Evolutionary conservation across 257 asterid genomes (phyloP).

Genomic region (Striga asiatica): DNA sequence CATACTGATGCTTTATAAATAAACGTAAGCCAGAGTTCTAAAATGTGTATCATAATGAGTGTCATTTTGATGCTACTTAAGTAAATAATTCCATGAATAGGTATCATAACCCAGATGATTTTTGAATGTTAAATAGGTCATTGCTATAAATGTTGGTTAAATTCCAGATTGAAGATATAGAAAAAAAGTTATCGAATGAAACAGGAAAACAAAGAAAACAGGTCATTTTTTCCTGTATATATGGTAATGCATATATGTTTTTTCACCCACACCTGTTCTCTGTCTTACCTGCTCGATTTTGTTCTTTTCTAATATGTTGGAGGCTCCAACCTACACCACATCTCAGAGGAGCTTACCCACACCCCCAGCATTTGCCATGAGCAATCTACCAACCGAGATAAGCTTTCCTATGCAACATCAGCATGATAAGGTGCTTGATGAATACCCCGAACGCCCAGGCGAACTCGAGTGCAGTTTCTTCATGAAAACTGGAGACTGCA

Average conservation of each 20-base stretch:
- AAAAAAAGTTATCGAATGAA: not conserved
- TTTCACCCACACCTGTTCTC: not conserved
- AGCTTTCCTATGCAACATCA: slow-evolving; percentile 38
- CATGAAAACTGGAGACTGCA: slow-evolving; percentile 86
- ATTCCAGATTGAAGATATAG: not conserved
- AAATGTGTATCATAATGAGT: no score
- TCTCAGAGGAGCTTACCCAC: slow-evolving; percentile 79
- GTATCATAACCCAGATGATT: not conserved
- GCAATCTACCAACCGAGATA: slow-evolving; percentile 33
- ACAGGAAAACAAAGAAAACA: not conserved
- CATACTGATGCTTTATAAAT: not conserved
- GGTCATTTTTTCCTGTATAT: not conserved
- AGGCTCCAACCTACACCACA: slow-evolving; percentile 48
- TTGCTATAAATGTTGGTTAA: not conserved
- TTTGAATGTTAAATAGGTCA: not conserved
- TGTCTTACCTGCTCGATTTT: slow-evolving; percentile 19
- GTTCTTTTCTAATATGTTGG: slow-evolving; percentile 21
- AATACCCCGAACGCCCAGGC: slow-evolving; percentile 83
- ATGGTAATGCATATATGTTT: not conserved
- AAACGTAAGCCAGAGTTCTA: no score
- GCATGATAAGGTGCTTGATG: slow-evolving; percentile 37
- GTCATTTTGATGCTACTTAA: no score
- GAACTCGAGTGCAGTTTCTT: slow-evolving; percentile 85
- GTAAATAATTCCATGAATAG: not conserved
- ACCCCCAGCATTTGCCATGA: slow-evolving; percentile 82